Conservation (phyloP, 2,329 filamentous ascomycete species). For the Penicillium sp. region DNA sequence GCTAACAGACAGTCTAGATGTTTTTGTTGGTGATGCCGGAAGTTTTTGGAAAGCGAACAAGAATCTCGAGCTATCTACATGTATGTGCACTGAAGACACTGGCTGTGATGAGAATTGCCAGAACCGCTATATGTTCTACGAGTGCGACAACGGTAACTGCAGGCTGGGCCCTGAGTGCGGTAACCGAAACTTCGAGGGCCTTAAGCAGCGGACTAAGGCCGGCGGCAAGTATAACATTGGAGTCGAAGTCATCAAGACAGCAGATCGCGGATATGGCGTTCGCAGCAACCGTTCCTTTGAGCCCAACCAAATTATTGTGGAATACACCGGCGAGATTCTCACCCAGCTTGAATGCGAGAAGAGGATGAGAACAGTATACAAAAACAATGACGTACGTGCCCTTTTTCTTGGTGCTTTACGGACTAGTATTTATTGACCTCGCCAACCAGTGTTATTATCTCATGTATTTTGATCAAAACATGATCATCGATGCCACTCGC, state of each 20-base stretch:
- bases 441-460: constrained; percentile 81
- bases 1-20: constrained; percentile 59
- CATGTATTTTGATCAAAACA: constrained; percentile 97
- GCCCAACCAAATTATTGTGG: constrained; percentile 92
- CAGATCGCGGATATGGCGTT: constrained; percentile 84
- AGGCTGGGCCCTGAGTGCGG: constrained; percentile 73
- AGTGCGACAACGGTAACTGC: constrained; percentile 90
- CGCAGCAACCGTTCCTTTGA: constrained; percentile 84
- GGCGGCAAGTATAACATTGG: constrained; percentile 88
- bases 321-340: constrained; percentile 97
- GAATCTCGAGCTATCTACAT: constrained; percentile 70
- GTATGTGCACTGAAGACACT: constrained; percentile 71
- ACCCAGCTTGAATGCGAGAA: constrained; percentile 90
- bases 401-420: not conserved
- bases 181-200: constrained; percentile 82
- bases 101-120: constrained; percentile 89
- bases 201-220: constrained; percentile 69
- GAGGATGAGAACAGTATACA: constrained; percentile 90
- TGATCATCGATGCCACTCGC: constrained; percentile 96
- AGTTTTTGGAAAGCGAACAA: constrained; percentile 78
- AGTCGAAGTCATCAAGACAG: constrained; percentile 90
- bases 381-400: constrained; percentile 75
- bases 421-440: constrained; percentile 9
- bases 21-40: constrained; percentile 81
- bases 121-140: constrained; percentile 95